Evolutionary conservation across 169 alveolate species (phyloP), one percentile per base, ranked within the genome.

Genomic region (Plasmodium gaboni): DNA sequence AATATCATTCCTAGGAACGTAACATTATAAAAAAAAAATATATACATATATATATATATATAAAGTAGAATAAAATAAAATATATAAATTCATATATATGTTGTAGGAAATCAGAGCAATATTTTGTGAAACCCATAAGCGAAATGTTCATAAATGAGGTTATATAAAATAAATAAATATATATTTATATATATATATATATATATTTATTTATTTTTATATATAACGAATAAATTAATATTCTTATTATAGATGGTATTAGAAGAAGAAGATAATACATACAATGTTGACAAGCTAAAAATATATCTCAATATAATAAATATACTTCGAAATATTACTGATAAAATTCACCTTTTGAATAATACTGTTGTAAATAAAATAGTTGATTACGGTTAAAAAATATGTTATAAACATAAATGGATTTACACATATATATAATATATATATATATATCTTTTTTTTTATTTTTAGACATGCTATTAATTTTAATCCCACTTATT

Each of bases 371-470:
- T 80, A 48, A 80, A 80, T 55, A 80, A 80, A 71, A 67, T 80
- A 19, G 90, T 80, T 24, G 90, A 80, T 24, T 80, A 80, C 50
- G 90, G 90, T 80, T 42, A 80, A 60, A 48, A 71, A 71, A n/a
- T 26, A 26, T 26, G 32, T 26, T 26, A 26, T 26, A 26, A 26
- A 26, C 32, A 71, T 8, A 26, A 71, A 22, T 22, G 32, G 53
- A 24, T 51, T n/a, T 12, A 46, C 17, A 69, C 10, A 24, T 69
- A 69, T 69, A 69, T 69, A 4, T 19, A 26, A 46, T 46, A 68
- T 68, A 19, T 8, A 68, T 68, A 46, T 68, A 68, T 68, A 32
- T 10, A 15, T 32, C 5, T 19, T 28, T 44, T 15, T 53, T 28
- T 42, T 46, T 59, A 4, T 55, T 57, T 61, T 59, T 26, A 80